phyloP scores from a whole-genome alignment of 2,329 filamentous ascomycete genomes.

The Aspergillus versicolor region DNA sequence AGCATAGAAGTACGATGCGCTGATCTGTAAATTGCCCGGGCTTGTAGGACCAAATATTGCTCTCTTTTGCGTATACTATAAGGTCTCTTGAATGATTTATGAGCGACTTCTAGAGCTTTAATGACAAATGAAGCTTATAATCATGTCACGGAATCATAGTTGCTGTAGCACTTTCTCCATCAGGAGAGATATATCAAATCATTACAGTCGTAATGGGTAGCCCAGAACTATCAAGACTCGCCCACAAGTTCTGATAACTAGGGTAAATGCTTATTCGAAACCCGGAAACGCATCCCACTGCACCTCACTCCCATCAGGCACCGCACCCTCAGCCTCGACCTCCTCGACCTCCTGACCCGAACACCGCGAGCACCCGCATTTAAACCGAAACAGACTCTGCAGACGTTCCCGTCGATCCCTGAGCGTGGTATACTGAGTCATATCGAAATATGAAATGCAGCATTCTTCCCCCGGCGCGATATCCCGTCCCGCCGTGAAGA shows the following conservation, averaged over 20 bases:
- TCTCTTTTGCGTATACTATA: no score
- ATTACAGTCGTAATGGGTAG: no score
- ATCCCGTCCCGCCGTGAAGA: conserved; percentile 29
- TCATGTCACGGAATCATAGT: no score
- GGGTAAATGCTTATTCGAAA: not conserved
- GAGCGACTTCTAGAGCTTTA: fast-evolving
- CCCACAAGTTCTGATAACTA: no score
- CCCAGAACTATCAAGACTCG: no score
- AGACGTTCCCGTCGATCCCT: conserved; percentile 25
- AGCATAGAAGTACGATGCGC: not conserved
- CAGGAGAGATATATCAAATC: no score
- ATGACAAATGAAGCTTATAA: no score
- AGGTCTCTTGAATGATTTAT: no score
- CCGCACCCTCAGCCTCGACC: not conserved
- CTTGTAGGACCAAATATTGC: no score
- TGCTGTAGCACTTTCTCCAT: no score
- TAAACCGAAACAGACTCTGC: conserved; percentile 27
- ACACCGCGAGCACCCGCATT: conserved; percentile 29
- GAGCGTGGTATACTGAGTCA: conserved; percentile 22
- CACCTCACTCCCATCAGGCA: not conserved
- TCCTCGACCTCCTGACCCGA: conserved; percentile 20
- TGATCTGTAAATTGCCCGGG: not conserved
- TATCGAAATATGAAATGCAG: conserved; percentile 35
- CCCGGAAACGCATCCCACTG: conserved; percentile 23
- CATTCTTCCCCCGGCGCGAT: conserved; percentile 32